phyloP scores from a whole-genome alignment of 2,329 filamentous ascomycete genomes.

The Hawksworthiomyces lignivorus region DNA sequence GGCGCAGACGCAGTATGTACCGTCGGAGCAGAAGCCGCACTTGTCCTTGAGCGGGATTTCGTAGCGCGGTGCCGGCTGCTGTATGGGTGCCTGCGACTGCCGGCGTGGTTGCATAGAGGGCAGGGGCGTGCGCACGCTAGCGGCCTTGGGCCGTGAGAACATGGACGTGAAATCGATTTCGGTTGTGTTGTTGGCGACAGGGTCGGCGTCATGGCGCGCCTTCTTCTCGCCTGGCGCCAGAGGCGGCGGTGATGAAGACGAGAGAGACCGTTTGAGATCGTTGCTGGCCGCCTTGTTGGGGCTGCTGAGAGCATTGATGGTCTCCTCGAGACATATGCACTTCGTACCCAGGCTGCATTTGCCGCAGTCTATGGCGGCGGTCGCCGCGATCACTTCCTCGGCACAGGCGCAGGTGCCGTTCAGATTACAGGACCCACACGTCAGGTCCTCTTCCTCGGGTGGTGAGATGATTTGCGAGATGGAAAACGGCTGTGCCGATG shows the following conservation, averaged over 20 bases:
- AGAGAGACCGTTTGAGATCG: slow-evolving; percentile 40
- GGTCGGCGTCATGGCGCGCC: slow-evolving; percentile 31
- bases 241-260: slow-evolving; percentile 34
- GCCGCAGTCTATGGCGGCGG: slow-evolving; percentile 52
- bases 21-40: slow-evolving; percentile 77
- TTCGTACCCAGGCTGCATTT: slow-evolving; percentile 55
- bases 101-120: slow-evolving; percentile 18
- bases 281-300: slow-evolving; percentile 19
- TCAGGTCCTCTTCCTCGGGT: slow-evolving; percentile 36
- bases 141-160: slow-evolving; percentile 43
- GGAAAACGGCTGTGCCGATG: slow-evolving; percentile 38
- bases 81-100: slow-evolving; percentile 1
- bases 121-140: slow-evolving; percentile 12
- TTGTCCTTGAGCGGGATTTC: slow-evolving; percentile 52
- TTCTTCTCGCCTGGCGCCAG: slow-evolving; percentile 46
- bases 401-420: slow-evolving; percentile 50
- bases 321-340: slow-evolving; percentile 54
- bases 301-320: slow-evolving; percentile 25
- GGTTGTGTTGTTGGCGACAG: slow-evolving; percentile 37
- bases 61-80: slow-evolving; percentile 15
- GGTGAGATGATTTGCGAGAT: slow-evolving; percentile 53
- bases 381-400: slow-evolving; percentile 47
- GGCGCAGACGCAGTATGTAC: slow-evolving; percentile 75
- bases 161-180: slow-evolving; percentile 70
- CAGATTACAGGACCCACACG: slow-evolving; percentile 50